Percentiles rank a stretch among this genome's conserved stretches.
phyloP scores from a whole-genome alignment of 306 rosid species.

The Begonia loranthoides region DNA sequence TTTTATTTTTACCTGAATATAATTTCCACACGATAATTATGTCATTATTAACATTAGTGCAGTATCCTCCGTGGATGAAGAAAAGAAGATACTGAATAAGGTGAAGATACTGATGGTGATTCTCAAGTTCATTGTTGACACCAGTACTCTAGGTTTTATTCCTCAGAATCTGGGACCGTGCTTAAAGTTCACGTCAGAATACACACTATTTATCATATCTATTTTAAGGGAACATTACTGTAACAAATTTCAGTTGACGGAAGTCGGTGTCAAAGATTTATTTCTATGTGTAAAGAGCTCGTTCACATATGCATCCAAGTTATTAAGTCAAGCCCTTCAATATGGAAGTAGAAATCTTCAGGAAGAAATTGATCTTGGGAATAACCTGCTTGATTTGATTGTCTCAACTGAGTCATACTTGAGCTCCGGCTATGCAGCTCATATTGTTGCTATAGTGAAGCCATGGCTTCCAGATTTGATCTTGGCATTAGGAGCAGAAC shows the following conservation, averaged over 20 bases:
- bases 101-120: slow-evolving; percentile 67
- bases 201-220: slow-evolving; percentile 20
- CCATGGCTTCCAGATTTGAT: slow-evolving; percentile 85
- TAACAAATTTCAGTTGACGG: slow-evolving; percentile 30
- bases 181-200: slow-evolving; percentile 48
- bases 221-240: slow-evolving; percentile 21
- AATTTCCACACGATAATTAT: not conserved
- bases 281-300: slow-evolving; percentile 52
- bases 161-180: slow-evolving; percentile 32
- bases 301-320: slow-evolving; percentile 66
- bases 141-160: slow-evolving; percentile 34
- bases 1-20: too few relatives aligned
- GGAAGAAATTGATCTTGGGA: slow-evolving; percentile 44
- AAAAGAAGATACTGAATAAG: slow-evolving; percentile 26
- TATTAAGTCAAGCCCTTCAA: slow-evolving; percentile 33
- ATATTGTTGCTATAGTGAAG: slow-evolving; percentile 49
- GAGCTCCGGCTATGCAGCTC: slow-evolving; percentile 50
- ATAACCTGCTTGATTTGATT: slow-evolving; percentile 52
- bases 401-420: slow-evolving; percentile 37
- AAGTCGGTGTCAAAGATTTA: slow-evolving; percentile 36
- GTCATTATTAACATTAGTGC: slow-evolving; percentile 12
- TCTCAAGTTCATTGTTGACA: slow-evolving; percentile 63
- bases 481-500: slow-evolving; percentile 51
- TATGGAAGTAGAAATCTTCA: slow-evolving; percentile 30
- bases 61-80: slow-evolving; percentile 27